Percentiles rank a stretch among this genome's conserved stretches.
These are phyloP conservation scores for Cercospora brassicicola DNA, from an alignment of 2,329 filamentous ascomycete genomes.

Conservation along the genomic window DNA sequence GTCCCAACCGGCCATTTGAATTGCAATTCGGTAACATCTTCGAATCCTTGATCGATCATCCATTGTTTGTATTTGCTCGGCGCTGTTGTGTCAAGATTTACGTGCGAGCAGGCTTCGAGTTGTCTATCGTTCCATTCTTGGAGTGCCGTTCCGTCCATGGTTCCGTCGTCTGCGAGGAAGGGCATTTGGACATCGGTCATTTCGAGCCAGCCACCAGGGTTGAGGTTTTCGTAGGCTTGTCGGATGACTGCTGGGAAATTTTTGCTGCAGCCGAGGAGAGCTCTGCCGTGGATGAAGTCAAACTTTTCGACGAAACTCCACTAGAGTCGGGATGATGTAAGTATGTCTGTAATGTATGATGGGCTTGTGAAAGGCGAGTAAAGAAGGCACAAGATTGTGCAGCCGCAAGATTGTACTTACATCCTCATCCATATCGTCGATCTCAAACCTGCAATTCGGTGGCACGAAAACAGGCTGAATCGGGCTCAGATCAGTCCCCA, in stretches of 20 bases:
- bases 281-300: constrained; percentile 47
- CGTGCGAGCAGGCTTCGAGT: constrained; percentile 19
- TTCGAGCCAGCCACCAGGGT: constrained; percentile 48
- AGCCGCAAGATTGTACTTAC: neutral
- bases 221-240: constrained; percentile 38
- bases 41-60: constrained; percentile 25
- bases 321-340: neutral
- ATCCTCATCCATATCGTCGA: constrained; percentile 36
- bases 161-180: constrained; percentile 44
- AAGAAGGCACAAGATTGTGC: neutral
- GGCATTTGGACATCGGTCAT: constrained; percentile 47
- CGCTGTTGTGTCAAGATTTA: constrained; percentile 7
- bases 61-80: constrained; percentile 17
- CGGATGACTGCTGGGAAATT: constrained; percentile 28
- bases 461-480: constrained; percentile 24
- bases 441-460: constrained; percentile 34
- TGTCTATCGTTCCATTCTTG: constrained; percentile 25
- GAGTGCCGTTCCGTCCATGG: constrained; percentile 33
- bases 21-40: constrained; percentile 22
- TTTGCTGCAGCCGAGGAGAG: constrained; percentile 31
- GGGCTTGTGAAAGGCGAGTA: neutral
- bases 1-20: constrained; percentile 26
- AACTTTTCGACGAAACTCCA: constrained; percentile 43
- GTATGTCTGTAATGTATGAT: neutral
- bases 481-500: constrained; percentile 7